Evolutionary conservation across 352 stramenopile species (phyloP).

Genomic region (Phytopythium vexans): DNA sequence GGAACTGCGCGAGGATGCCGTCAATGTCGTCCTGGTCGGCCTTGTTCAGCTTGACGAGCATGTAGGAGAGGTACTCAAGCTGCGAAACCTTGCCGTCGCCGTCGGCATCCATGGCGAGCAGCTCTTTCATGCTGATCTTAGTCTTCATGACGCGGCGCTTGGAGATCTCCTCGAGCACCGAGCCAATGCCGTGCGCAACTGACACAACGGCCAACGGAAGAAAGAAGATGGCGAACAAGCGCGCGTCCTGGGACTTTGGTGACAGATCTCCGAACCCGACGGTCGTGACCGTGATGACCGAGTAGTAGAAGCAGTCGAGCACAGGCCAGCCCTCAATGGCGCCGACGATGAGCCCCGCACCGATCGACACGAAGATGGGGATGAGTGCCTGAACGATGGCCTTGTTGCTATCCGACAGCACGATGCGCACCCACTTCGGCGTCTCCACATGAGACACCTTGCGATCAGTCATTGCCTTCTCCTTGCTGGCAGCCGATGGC

Average conservation of each 20-base stretch:
- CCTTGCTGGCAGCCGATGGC: conserved; percentile 10
- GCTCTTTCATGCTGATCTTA: conserved; percentile 76
- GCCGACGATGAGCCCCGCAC: conserved; percentile 45
- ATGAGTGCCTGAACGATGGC: conserved; percentile 37
- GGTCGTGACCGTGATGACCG: conserved; percentile 88
- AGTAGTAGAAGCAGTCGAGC: conserved; percentile 91
- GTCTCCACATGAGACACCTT: conserved; percentile 12
- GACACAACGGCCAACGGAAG: conserved; percentile 60
- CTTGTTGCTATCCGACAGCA: conserved; percentile 54
- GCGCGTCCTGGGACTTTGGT: conserved; percentile 47
- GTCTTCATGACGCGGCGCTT: conserved; percentile 57
- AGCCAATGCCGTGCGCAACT: conserved; percentile 62
- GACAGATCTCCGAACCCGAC: conserved; percentile 83
- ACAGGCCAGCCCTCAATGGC: conserved; percentile 58
- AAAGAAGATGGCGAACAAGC: conserved; percentile 87
- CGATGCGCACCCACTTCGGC: conserved; percentile 29
- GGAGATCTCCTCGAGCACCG: conserved; percentile 58
- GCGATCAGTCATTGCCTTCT: conserved; percentile 12
- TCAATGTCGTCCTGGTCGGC: conserved; percentile 62
- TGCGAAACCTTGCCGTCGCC: conserved; percentile 65
- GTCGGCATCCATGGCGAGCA: conserved; percentile 64
- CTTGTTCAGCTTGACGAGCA: conserved; percentile 76
- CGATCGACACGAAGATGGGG: conserved; percentile 49
- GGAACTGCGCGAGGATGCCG: conserved; percentile 59
- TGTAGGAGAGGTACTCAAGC: conserved; percentile 68